Percentiles rank a stretch among this genome's conserved stretches.
Conservation (phyloP, 169 alveolate genomes). For the Eimeria maxima region DNA sequence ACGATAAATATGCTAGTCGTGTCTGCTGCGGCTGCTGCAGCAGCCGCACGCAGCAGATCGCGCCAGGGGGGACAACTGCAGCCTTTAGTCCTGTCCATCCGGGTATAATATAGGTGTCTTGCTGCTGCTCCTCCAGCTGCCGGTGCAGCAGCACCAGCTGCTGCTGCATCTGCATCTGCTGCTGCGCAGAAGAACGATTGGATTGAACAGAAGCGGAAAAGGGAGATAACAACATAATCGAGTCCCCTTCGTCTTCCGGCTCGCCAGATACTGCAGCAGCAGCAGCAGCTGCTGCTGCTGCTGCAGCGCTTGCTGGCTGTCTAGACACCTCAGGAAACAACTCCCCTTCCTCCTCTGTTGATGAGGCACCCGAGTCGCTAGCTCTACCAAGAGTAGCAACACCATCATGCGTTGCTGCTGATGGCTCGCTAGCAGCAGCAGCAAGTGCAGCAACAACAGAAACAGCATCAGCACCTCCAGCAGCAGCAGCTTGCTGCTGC, state of each 20-base stretch:
- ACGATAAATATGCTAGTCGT: background rate
- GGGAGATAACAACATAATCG: background rate
- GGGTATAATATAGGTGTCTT: constrained; percentile 9
- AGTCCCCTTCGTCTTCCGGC: constrained; percentile 10
- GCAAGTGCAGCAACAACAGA: too few relatives aligned
- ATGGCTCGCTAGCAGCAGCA: too few relatives aligned
- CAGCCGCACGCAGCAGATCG: constrained; percentile 48
- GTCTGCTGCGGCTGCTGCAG: constrained; percentile 26
- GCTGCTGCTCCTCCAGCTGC: constrained; percentile 40
- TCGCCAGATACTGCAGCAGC: background rate
- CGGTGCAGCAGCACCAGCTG: background rate
- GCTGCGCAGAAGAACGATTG: background rate
- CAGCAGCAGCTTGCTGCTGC: background rate
- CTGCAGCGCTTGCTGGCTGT: background rate
- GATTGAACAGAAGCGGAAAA: background rate
- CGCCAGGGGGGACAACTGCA: background rate
- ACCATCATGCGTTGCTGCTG: too few relatives aligned
- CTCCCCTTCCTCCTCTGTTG: constrained; percentile 39
- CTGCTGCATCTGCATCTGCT: background rate
- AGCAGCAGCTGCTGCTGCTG: constrained; percentile 28
- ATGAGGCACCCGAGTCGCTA: constrained; percentile 53
- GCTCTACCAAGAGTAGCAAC: constrained; percentile 13
- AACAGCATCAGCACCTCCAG: too few relatives aligned
- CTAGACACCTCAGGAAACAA: background rate
- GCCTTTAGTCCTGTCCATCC: constrained; percentile 20